Percentiles rank a stretch among this genome's conserved stretches.
Evolutionary conservation across 2,329 filamentous ascomycete species (phyloP).

Genomic region (Acarospora socialis): DNA sequence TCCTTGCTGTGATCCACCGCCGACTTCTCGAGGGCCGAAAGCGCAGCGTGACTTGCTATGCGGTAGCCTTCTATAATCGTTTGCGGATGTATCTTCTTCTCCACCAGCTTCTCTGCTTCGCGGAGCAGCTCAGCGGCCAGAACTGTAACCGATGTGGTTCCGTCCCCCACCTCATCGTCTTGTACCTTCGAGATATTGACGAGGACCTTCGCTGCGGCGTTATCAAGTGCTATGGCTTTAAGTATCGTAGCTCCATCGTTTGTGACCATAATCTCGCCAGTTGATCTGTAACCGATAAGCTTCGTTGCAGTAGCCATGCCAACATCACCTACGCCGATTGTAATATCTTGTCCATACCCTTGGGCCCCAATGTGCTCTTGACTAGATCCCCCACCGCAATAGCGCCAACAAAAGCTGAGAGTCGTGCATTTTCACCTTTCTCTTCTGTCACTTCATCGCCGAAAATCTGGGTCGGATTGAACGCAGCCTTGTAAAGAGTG

Average conservation of each 20-base stretch:
- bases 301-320: constrained; percentile 12
- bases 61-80: constrained; percentile 98
- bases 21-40: constrained; percentile 67
- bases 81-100: constrained; percentile 97
- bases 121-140: constrained; percentile 87
- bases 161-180: constrained; percentile 96
- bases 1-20: constrained; percentile 85
- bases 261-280: constrained; percentile 93
- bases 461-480: constrained; percentile 95
- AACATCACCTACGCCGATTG: constrained; percentile 64
- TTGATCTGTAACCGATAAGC: constrained; percentile 48
- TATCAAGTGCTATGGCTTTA: constrained; percentile 96
- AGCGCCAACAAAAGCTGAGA: constrained; percentile 94
- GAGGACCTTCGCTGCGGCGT: constrained; percentile 92
- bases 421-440: constrained; percentile 97
- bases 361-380: constrained; percentile 91
- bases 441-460: constrained; percentile 93
- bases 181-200: constrained; percentile 99
- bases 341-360: constrained; percentile 98
- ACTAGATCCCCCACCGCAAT: constrained; percentile 96
- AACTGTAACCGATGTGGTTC: constrained; percentile 94
- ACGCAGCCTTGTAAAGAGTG: no score
- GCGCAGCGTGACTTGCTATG: constrained; percentile 83
- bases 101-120: constrained; percentile 92
- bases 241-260: constrained; percentile 98